Base-by-base conservation (phyloP, 1,139 yeast genomes). In the Kodamaea alishanica region DNA sequence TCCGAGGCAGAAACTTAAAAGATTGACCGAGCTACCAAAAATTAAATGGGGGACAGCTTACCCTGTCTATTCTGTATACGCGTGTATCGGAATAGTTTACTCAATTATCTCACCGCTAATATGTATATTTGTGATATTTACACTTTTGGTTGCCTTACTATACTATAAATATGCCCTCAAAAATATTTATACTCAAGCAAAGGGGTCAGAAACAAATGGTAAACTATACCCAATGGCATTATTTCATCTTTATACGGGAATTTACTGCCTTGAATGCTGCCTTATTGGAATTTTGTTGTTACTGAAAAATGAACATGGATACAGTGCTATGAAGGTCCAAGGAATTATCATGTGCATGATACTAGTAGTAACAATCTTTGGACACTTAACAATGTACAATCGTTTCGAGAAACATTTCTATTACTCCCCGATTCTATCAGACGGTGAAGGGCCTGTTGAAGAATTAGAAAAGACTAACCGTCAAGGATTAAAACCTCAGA, bases 101-200 rank as follows among this genome's bases (percentile, higher is more conserved):
- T 75, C 88, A 6, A 76, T 87, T 5, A 77, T 89, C 6, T 81
- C 95, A 0, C 97, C 97, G 1, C 50, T 87, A 40, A 84, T 89
- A 2, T 67, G 85, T 4, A 56, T 85, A 0, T 79, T 84, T 48
- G 71, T 86, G 28, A 63, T 78, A 5, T 56, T 84, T 42, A 71
- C 88, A 2, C 76, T 87, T 39, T 51, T 65, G 1, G 58, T 85
- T 47, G 74, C 81, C 8, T 67, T 78, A 44, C 49, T 81, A 20
- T 81, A 90, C 11, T 85, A 79, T 65, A 85, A 85, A 58, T 84
- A 85, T 62, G 69, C 81, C 24, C 64, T 84, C 57, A 73, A 73
- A 51, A 77, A 72, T 54, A 75, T 81, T 41, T 73, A 73, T 50
- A 67, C 67, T 45, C 67, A 65, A 42, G 60, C 62, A 20, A 73